Evolutionary conservation across 345 rosid species (phyloP).

Genomic region (Linum tenue): DNA sequence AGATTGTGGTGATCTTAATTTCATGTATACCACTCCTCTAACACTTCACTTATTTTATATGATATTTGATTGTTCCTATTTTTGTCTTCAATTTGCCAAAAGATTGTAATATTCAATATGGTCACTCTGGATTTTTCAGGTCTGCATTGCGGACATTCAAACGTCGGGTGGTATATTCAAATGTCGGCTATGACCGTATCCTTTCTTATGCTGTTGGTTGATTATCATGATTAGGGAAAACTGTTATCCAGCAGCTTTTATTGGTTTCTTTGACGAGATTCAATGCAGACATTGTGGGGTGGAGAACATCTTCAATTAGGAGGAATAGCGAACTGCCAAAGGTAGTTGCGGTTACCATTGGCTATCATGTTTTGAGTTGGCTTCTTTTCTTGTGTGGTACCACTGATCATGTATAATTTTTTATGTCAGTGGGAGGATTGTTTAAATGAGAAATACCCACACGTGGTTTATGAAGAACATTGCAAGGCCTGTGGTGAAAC

Average conservation of each 20-base stretch:
- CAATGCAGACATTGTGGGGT: conserved; percentile 75
- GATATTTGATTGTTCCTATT: conserved; percentile 9
- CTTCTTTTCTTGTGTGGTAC: not conserved
- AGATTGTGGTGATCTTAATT: conserved; percentile 48
- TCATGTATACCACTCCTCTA: conserved; percentile 44
- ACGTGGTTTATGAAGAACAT: conserved; percentile 77
- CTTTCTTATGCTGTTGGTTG: conserved; percentile 12
- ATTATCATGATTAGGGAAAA: not conserved
- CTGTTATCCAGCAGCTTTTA: not conserved
- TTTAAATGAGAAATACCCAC: conserved; percentile 71
- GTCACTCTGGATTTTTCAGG: conserved; percentile 36
- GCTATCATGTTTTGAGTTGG: conserved; percentile 1
- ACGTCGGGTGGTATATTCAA: conserved; percentile 85
- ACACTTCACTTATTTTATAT: not conserved
- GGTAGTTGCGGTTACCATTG: conserved; percentile 26
- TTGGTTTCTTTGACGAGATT: conserved; percentile 35
- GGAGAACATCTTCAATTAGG: conserved; percentile 95
- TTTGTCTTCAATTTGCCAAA: conserved; percentile 1
- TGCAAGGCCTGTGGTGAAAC: conserved; percentile 54
- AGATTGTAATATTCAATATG: conserved; percentile 3
- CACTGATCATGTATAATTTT: not conserved
- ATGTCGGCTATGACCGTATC: conserved; percentile 89
- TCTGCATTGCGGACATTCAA: conserved; percentile 70
- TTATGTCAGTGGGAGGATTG: conserved; percentile 55
- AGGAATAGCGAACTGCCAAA: conserved; percentile 72